These are phyloP conservation scores for Leccinum imitatum DNA, from an alignment of 768 basidiomycete species.

Conservation along the genomic window DNA sequence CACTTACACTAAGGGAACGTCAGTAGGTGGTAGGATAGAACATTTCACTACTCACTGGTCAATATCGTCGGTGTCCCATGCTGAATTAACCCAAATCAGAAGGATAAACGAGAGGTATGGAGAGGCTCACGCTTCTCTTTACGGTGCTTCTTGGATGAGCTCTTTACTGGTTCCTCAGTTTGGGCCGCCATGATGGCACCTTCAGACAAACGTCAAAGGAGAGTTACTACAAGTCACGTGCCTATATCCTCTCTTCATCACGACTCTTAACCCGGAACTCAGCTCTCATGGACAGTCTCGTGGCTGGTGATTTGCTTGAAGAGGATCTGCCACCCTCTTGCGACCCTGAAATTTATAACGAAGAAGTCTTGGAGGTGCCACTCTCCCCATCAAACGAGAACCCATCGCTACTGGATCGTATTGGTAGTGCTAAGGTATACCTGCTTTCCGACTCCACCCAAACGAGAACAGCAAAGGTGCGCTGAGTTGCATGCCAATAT, in stretches of 20 bases:
- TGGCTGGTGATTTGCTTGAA: slow-evolving; percentile 36
- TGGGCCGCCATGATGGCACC: slow-evolving; percentile 29
- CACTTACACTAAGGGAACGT: slow-evolving; percentile 43
- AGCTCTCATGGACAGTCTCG: slow-evolving; percentile 48
- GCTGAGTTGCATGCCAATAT: slow-evolving; percentile 44
- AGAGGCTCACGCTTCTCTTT: slow-evolving; percentile 88
- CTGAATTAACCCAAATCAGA: slow-evolving; percentile 42
- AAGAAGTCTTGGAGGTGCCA: slow-evolving; percentile 42
- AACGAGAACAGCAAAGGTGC: slow-evolving; percentile 69
- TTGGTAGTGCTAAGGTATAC: slow-evolving; percentile 74
- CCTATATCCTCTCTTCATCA: neutral
- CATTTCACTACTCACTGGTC: slow-evolving; percentile 76
- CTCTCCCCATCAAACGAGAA: slow-evolving; percentile 33
- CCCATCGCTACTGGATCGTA: slow-evolving; percentile 55
- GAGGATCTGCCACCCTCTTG: slow-evolving; percentile 45
- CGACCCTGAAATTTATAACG: slow-evolving; percentile 55
- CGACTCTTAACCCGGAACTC: slow-evolving; percentile 2
- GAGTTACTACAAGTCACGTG: slow-evolving; percentile 20
- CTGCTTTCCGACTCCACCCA: slow-evolving; percentile 67
- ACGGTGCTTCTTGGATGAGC: slow-evolving; percentile 86
- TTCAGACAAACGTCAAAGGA: neutral
- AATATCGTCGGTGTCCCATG: slow-evolving; percentile 99
- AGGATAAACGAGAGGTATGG: neutral
- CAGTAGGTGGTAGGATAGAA: slow-evolving; percentile 2
- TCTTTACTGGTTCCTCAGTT: slow-evolving; percentile 44